Conservation (phyloP, 768 basidiomycete species). For the Lactarius pseudohatsudake region DNA sequence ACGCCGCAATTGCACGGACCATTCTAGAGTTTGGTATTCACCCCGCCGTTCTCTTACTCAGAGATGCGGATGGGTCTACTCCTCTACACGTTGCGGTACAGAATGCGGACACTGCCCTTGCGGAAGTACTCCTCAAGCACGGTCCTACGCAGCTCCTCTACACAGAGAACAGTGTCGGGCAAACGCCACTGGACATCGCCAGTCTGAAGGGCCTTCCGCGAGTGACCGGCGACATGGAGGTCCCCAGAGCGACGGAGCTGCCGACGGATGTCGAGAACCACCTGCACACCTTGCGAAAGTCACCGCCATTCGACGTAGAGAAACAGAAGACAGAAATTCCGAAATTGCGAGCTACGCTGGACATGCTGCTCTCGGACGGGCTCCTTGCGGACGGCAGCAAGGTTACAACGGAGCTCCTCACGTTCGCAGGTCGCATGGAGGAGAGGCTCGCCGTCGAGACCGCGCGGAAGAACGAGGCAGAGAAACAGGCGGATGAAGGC, state of each 20-base stretch:
- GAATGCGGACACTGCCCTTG: constrained; percentile 38
- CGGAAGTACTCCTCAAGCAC: constrained; percentile 40
- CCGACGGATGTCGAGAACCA: neutral
- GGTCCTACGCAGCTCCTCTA: constrained; percentile 42
- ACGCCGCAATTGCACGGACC: constrained; percentile 34
- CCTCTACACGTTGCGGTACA: constrained; percentile 52
- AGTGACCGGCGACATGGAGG: neutral
- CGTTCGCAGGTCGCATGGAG: constrained; percentile 19
- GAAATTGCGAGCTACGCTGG: constrained; percentile 22
- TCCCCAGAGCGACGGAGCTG: neutral
- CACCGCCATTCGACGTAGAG: constrained; percentile 15
- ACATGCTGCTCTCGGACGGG: constrained; percentile 22
- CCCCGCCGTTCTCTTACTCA: constrained; percentile 37
- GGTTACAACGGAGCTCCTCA: constrained; percentile 17
- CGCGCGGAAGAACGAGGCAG: neutral
- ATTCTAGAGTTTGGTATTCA: constrained; percentile 42
- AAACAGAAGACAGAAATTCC: constrained; percentile 21
- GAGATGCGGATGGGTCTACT: constrained; percentile 49
- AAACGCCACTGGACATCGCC: constrained; percentile 35
- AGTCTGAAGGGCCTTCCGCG: constrained; percentile 25
- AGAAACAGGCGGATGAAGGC: neutral
- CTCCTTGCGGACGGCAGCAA: constrained; percentile 11
- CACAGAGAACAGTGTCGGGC: constrained; percentile 46
- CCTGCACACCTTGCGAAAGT: neutral
- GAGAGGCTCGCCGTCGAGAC: constrained; percentile 5